These are phyloP conservation scores for Pyrenochaeta sp. DNA, from an alignment of 2,329 filamentous ascomycete genomes.

Conservation along the genomic window DNA sequence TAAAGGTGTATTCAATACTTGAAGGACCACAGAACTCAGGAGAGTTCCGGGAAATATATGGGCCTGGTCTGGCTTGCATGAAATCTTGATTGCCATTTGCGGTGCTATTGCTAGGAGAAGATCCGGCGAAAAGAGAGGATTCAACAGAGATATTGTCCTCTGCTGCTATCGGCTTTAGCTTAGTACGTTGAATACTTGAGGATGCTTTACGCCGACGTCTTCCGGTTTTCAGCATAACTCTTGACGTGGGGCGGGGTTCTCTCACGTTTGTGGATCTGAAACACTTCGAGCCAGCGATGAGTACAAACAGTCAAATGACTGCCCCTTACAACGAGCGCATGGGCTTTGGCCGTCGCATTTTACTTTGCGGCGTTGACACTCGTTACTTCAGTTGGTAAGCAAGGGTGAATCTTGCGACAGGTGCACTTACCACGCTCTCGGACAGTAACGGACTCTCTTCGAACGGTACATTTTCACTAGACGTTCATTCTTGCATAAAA, in stretches of 20 bases:
- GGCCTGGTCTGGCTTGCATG: neutral
- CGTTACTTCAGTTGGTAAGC: constrained; percentile 10
- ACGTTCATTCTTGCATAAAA: too few relatives aligned
- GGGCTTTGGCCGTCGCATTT: constrained; percentile 9
- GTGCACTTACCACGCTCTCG: constrained; percentile 9
- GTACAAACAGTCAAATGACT: constrained; percentile 9
- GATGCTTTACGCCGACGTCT: too few relatives aligned
- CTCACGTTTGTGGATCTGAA: neutral
- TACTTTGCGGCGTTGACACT: constrained; percentile 15
- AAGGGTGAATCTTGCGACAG: neutral
- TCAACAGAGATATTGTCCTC: too few relatives aligned
- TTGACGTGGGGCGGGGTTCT: too few relatives aligned
- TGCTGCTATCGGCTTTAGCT: too few relatives aligned
- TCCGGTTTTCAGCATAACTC: too few relatives aligned
- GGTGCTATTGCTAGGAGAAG: neutral
- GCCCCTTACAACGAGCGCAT: constrained; percentile 11
- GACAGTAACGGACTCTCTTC: constrained; percentile 11
- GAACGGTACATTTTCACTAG: constrained; percentile 9
- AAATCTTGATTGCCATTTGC: neutral
- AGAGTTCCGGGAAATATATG: constrained; percentile 5
- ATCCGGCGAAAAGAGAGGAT: too few relatives aligned
- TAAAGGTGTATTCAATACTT: constrained; percentile 14
- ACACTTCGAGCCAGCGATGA: neutral
- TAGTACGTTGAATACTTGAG: too few relatives aligned
- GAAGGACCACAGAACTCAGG: constrained; percentile 16